Evolutionary conservation across 2,329 filamentous ascomycete species (phyloP).

Genomic region (Verticillium alfalfae): DNA sequence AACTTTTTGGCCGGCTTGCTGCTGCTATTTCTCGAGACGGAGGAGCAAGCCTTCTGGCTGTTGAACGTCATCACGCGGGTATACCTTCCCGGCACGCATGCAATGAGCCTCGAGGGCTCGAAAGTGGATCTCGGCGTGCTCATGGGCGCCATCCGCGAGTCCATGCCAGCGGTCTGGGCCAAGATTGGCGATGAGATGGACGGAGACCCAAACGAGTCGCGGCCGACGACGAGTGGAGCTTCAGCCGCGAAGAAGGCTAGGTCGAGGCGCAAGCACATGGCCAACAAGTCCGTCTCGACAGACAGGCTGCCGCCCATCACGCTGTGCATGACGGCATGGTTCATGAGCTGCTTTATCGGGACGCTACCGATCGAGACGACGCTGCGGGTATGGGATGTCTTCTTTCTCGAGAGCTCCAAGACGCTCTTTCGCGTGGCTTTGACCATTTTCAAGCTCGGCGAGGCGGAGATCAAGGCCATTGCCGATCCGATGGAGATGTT

Average conservation of each 20-base stretch:
- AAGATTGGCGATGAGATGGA: slow-evolving; percentile 81
- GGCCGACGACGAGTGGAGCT: slow-evolving; percentile 19
- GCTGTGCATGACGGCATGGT: slow-evolving; percentile 91
- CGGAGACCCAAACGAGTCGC: slow-evolving; percentile 30
- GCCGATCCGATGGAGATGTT: slow-evolving; percentile 93
- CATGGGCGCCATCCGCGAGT: slow-evolving; percentile 80
- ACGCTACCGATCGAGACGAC: slow-evolving; percentile 89
- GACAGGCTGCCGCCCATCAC: slow-evolving; percentile 79
- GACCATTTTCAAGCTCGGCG: slow-evolving; percentile 84
- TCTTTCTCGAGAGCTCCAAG: slow-evolving; percentile 93
- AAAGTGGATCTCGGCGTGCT: slow-evolving; percentile 92
- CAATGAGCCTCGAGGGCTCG: slow-evolving; percentile 81
- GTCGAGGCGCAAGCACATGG: slow-evolving; percentile 31
- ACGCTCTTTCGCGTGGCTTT: slow-evolving; percentile 89
- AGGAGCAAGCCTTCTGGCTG: slow-evolving; percentile 90
- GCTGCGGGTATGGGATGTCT: slow-evolving; percentile 88
- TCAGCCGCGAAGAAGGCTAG: slow-evolving; percentile 14
- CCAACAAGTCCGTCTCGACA: slow-evolving; percentile 27
- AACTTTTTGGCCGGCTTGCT: slow-evolving; percentile 92
- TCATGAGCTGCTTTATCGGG: slow-evolving; percentile 95
- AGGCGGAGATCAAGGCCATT: slow-evolving; percentile 72
- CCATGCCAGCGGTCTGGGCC: slow-evolving; percentile 76
- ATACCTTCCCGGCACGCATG: slow-evolving; percentile 87
- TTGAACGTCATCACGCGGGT: slow-evolving; percentile 86
- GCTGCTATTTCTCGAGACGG: slow-evolving; percentile 78